These are phyloP conservation scores for Aurantiochytrium sp. DNA, from an alignment of 108 stramenopile genomes.

Conservation along the genomic window DNA sequence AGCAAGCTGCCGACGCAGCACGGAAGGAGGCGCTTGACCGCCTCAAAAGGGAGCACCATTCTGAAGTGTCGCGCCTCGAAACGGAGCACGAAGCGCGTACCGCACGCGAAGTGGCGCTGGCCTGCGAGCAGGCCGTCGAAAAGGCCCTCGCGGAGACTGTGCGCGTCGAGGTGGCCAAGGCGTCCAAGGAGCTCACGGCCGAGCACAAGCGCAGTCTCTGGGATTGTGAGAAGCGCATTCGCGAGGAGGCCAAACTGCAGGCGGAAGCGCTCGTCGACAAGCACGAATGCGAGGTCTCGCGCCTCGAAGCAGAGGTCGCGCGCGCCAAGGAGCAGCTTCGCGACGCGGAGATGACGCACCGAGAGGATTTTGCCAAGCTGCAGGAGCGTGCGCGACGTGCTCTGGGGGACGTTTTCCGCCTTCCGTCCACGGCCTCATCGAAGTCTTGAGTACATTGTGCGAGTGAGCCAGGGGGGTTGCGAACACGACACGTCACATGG, in stretches of 20 bases:
- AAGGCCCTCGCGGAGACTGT: background rate
- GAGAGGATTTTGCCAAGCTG: background rate
- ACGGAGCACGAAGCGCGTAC: background rate
- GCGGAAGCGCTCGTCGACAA: background rate
- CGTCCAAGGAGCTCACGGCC: background rate
- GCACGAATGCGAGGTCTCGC: background rate
- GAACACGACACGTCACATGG: too few species aligned
- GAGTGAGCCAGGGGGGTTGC: too few species aligned
- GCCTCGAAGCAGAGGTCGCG: background rate
- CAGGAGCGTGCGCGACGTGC: background rate
- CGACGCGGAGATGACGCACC: background rate
- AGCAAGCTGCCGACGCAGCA: background rate
- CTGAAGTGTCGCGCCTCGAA: background rate
- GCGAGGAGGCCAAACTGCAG: background rate
- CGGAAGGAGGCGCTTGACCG: background rate
- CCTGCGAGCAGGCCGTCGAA: conserved; percentile 5
- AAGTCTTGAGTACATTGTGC: too few species aligned
- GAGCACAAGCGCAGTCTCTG: background rate
- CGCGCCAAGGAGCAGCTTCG: background rate
- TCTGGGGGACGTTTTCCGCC: background rate
- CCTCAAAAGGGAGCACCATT: background rate
- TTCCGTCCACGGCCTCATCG: background rate
- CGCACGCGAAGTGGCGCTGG: background rate
- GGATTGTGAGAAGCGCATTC: background rate
- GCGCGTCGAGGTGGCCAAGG: background rate